These are phyloP conservation scores for Trichoderma semiorbis DNA, from an alignment of 2,329 filamentous ascomycete genomes.

Conservation along the genomic window DNA sequence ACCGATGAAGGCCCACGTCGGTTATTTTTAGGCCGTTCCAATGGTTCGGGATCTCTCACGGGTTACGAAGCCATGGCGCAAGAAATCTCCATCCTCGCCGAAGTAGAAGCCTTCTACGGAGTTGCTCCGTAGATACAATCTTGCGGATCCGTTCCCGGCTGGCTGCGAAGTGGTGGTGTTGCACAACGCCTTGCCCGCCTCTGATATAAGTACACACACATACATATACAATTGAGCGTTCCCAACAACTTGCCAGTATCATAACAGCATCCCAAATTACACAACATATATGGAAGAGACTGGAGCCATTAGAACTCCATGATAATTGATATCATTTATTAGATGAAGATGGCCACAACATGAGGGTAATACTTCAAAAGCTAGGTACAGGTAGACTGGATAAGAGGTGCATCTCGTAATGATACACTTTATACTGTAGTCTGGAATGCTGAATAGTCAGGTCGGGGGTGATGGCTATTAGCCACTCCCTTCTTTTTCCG, in stretches of 20 bases:
- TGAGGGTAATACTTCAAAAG: neutral
- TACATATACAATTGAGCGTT: neutral
- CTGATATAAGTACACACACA: neutral
- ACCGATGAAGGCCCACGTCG: slow-evolving; percentile 1
- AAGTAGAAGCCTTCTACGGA: neutral
- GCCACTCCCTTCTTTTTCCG: neutral
- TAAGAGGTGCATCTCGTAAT: neutral
- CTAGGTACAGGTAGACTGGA: neutral
- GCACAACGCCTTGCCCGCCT: neutral
- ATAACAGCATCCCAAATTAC: neutral
- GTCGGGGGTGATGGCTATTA: neutral
- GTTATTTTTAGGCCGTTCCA: slow-evolving; percentile 19
- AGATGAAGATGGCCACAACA: neutral
- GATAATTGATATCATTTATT: neutral
- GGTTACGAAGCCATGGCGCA: slow-evolving; percentile 8
- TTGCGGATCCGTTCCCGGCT: neutral
- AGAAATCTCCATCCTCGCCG: neutral
- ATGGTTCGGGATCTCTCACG: slow-evolving; percentile 7
- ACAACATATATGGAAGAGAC: neutral
- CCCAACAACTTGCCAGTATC: neutral
- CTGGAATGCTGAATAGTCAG: neutral
- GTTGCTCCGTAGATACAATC: neutral
- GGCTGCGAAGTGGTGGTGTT: neutral
- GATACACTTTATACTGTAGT: neutral
- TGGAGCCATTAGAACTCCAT: neutral